Percentiles rank a stretch among this genome's conserved stretches.
Evolutionary conservation across 1,284 basidiomycete genomes (phyloP).

Genomic region (Cutaneotrichosporon mucoides): DNA sequence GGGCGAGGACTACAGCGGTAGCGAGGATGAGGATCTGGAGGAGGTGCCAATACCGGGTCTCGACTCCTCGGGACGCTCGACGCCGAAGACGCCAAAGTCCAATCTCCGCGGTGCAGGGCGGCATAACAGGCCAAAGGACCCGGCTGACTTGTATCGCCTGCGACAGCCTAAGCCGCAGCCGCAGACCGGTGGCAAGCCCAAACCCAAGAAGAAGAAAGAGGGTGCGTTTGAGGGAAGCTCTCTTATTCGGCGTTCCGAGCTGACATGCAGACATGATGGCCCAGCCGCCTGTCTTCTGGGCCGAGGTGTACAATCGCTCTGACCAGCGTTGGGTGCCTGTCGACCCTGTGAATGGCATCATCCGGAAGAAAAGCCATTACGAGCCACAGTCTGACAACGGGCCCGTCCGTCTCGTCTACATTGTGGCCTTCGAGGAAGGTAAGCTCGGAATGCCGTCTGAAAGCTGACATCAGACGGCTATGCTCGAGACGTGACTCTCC

Average conservation of each 20-base stretch:
- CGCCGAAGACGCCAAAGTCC: neutral
- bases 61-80: neutral
- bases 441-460: too few species aligned
- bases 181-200: constrained; percentile 30
- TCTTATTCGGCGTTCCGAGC: neutral
- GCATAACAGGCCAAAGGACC: constrained; percentile 20
- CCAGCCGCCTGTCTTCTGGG: constrained; percentile 90
- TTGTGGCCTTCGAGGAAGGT: constrained; percentile 91
- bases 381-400: constrained; percentile 61
- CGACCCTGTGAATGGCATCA: constrained; percentile 75
- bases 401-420: constrained; percentile 88
- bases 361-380: constrained; percentile 76
- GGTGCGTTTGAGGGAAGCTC: constrained; percentile 12
- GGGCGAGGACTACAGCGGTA: constrained; percentile 21
- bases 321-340: constrained; percentile 90
- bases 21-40: constrained; percentile 31
- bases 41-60: constrained; percentile 19
- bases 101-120: constrained; percentile 2
- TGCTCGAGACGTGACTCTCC: constrained; percentile 55
- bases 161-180: constrained; percentile 26
- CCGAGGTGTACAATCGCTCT: constrained; percentile 89
- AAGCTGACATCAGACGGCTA: constrained; percentile 52
- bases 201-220: constrained; percentile 33
- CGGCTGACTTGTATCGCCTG: constrained; percentile 41
- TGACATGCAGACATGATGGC: constrained; percentile 33